Base-by-base conservation (phyloP, 306 rosid species). In the Fragaria vesca region DNA sequence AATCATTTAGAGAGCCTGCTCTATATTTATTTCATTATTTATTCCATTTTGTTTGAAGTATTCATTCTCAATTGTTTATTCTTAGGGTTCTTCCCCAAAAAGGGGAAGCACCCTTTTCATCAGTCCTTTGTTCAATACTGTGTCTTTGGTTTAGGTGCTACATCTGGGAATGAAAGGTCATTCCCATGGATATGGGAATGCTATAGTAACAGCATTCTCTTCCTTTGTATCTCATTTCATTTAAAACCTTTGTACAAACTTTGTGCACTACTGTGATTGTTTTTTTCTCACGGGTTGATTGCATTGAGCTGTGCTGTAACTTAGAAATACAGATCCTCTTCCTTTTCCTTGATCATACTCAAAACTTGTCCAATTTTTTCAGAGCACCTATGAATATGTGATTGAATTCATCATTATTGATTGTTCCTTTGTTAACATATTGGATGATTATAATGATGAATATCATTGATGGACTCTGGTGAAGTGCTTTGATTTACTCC, bases 151-250 rank as follows among this genome's bases (percentile, higher is more conserved):
- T 79, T 80, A 83, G 88, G 76, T 83, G 86, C 70, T 82, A 78
- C 68, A 78, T 71, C 82, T 85, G 87, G 82, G 93, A 76, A 79
- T 83, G 95, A 83, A 88, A 80, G 87, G 94, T 69, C 89, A 85
- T 84, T 78, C 89, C 83, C 86, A 78, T 79, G 82, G 66, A 67
- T 30, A 82, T 76, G 55, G 87, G 88, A 86, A 86, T 86, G 76
- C 74, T 78, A 38, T 52, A 54, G 48, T 55, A 17, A 72, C 69
- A 78, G 75, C 83, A 68, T 79, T 47, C 48, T 46, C 42, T 71
- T 85, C 84, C 42, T 84, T 72, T 79, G 86, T 89, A 84, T 82
- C 84, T 76, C 78, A 65, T 74, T 80, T 80, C 68, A 82, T 81
- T 46, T 74, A 81, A 75, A 81, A 87, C 73, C 86, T 47, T 83